These are phyloP conservation scores for Hura crepitans DNA, from an alignment of 441 rosid species.

Conservation along the genomic window DNA sequence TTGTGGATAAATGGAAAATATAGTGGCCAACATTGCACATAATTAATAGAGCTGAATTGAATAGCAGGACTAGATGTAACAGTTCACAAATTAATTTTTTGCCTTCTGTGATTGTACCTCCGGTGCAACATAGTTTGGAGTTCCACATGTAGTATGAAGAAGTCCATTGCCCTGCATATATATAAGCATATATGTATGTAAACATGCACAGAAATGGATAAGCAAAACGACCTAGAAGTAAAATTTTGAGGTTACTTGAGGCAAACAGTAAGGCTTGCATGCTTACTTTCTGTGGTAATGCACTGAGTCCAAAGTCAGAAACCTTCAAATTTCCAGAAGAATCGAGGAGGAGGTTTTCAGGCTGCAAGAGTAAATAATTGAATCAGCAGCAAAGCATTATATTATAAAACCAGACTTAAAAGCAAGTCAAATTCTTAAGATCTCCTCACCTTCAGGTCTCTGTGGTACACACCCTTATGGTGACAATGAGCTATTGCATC, in stretches of 20 bases:
- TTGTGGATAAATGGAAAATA: not conserved
- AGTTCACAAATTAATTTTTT: slow-evolving; percentile 13
- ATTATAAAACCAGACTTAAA: slow-evolving; percentile 13
- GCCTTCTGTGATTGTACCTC: slow-evolving; percentile 52
- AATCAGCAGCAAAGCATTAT: too few relatives aligned
- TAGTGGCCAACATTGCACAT: too few relatives aligned
- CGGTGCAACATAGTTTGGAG: slow-evolving; percentile 96
- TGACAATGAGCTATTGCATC: slow-evolving; percentile 89
- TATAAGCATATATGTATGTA: too few relatives aligned
- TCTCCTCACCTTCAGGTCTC: slow-evolving; percentile 73
- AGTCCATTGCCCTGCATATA: slow-evolving; percentile 91
- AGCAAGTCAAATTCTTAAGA: not conserved
- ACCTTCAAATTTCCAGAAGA: slow-evolving; percentile 85
- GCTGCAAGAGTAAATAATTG: too few relatives aligned
- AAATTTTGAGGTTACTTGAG: too few relatives aligned
- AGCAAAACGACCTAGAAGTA: too few relatives aligned
- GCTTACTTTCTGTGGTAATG: slow-evolving; percentile 76
- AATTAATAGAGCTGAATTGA: slow-evolving; percentile 9
- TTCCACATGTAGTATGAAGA: slow-evolving; percentile 89
- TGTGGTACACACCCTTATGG: slow-evolving; percentile 84
- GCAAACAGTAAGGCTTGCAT: too few relatives aligned
- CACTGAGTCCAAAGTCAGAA: slow-evolving; percentile 96
- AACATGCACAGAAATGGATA: too few relatives aligned
- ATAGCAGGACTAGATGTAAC: slow-evolving; percentile 16
- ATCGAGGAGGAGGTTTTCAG: slow-evolving; percentile 91